A percentile compares a stretch with the other conserved stretches of the same genome.
phyloP scores from a whole-genome alignment of 2,329 filamentous ascomycete species.

The Beauveria pseudobassiana region DNA sequence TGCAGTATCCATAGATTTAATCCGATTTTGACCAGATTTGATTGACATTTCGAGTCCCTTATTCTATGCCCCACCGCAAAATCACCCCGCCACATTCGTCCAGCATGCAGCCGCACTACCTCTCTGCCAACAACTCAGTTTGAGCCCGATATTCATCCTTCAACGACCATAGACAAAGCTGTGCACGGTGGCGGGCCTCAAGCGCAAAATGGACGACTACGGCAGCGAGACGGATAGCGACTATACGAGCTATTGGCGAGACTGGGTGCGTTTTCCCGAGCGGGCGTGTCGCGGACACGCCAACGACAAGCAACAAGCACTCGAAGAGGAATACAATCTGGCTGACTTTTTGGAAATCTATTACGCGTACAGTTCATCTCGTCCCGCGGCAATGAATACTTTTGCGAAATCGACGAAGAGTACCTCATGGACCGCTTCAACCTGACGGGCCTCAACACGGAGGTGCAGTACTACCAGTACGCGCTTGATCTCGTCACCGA shows the following conservation, averaged over 20 bases:
- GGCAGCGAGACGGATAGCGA: slow-evolving; percentile 97
- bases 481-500: slow-evolving; percentile 95
- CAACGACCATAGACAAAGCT: not conserved
- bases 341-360: not conserved
- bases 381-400: slow-evolving; percentile 95
- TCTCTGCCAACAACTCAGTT: not conserved
- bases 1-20: not conserved
- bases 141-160: slow-evolving; percentile 5
- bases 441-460: slow-evolving; percentile 89
- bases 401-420: slow-evolving; percentile 98
- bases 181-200: slow-evolving; percentile 7
- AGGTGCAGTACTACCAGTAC: slow-evolving; percentile 99
- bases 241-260: slow-evolving; percentile 98
- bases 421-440: slow-evolving; percentile 98
- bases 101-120: not conserved
- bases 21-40: not conserved
- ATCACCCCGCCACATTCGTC: slow-evolving; percentile 4
- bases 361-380: slow-evolving; percentile 73
- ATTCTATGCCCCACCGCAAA: not conserved
- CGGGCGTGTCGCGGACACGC: not conserved
- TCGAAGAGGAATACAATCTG: not conserved
- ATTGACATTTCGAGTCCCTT: not conserved
- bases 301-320: too few species aligned
- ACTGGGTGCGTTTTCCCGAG: slow-evolving; percentile 67
- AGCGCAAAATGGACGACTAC: slow-evolving; percentile 77